Base-by-base conservation (phyloP, 2,329 filamentous ascomycete genomes). In the Fulvia fulva region DNA sequence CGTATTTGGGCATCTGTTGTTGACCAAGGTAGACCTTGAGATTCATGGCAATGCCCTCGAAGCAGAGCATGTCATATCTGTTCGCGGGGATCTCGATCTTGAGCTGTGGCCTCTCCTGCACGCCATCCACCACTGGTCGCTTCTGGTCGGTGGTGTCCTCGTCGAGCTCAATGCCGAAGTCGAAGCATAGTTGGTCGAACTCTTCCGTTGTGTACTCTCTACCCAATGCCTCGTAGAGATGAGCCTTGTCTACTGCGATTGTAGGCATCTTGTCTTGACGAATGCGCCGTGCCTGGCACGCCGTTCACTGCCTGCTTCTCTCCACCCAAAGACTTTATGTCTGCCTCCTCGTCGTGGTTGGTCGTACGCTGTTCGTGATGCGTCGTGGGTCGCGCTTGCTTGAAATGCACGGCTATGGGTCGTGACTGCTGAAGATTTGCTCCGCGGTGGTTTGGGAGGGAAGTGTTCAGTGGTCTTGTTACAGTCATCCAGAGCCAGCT, bases 81-180 rank as follows among this genome's bases (percentile, higher is more conserved):
- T 97, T 97, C 71, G 94, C 93, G 63, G 92, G 91, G 70, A 97
- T 96, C 76, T 97, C 93, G 72, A 99, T 97, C 82, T 97, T 97
- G 71, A 97, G 84, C 77, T 97, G 90, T 57, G 94, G 88, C 53
- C 90, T 85, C 77, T 96, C 90, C 76, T 95, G 89, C 67, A 87
- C 85, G 73, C 88, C 88, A 78, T 91, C 83, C 69, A 89, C 83
- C 58, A 88, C 78, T 30, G 89, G 89, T 49, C 90, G 82, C 65
- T 90, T 86, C 58, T 84, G 81, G 69, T 90, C 82, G 67, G 90
- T 88, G 51, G 90, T 94, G 64, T 99, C 94, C 79, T 97, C 93
- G 78, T 99, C 94, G 67, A 99, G 84, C 77, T 99, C 94, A 73
- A 99, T 95, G 79, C 92, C 92, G 73, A 96, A 99, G 71, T 99